Conservation (phyloP, 306 rosid species). For the Cicer judaicum region DNA sequence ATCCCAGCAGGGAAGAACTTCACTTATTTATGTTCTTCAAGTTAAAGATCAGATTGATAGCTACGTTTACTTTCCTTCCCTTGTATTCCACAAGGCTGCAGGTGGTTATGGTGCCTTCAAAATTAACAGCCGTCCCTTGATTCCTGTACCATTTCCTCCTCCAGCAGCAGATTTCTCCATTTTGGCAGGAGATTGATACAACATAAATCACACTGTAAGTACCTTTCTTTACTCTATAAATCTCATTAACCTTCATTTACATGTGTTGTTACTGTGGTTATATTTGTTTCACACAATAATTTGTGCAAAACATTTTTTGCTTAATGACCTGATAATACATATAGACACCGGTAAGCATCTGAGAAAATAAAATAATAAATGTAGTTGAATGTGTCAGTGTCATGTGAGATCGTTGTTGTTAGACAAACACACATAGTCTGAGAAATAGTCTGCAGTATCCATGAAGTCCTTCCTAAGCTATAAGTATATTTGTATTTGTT, state of each 20-base stretch:
- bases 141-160: constrained; percentile 86
- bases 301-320: too few relatives aligned
- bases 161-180: constrained; percentile 82
- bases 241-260: not conserved
- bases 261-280: not conserved
- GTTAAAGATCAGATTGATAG: constrained; percentile 96
- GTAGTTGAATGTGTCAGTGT: too few relatives aligned
- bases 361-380: too few relatives aligned
- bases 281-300: too few relatives aligned
- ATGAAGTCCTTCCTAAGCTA: too few relatives aligned
- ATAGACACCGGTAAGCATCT: too few relatives aligned
- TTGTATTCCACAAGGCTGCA: constrained; percentile 86
- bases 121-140: constrained; percentile 72
- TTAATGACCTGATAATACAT: too few relatives aligned
- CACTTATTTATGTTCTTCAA: constrained; percentile 81
- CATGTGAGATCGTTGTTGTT: too few relatives aligned
- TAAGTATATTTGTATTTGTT: not conserved
- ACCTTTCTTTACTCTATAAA: not conserved
- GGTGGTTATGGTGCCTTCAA: constrained; percentile 84
- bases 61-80: constrained; percentile 87
- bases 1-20: constrained; percentile 86
- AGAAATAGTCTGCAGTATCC: too few relatives aligned
- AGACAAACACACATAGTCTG: too few relatives aligned
- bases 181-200: constrained; percentile 89
- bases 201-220: constrained; percentile 79